A percentile compares a stretch with the other conserved stretches of the same genome.
Evolutionary conservation across 2,329 filamentous ascomycete species (phyloP).

Genomic region (Alternaria sp.): DNA sequence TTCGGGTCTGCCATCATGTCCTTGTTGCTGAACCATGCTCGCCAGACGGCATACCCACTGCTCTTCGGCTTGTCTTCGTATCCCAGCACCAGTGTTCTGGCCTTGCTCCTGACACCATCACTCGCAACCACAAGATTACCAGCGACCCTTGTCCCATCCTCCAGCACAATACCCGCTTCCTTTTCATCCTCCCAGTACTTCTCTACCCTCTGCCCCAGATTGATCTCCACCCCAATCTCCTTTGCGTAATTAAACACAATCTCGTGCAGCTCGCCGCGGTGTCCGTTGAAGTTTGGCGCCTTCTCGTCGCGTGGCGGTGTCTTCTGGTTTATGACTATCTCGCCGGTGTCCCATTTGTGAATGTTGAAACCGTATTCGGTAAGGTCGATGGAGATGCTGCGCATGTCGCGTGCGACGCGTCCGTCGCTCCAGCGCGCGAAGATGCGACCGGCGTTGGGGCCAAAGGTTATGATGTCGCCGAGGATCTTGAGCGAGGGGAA

Average conservation of each 20-base stretch:
- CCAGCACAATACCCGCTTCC: conserved; percentile 62
- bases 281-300: conserved; percentile 67
- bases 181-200: conserved; percentile 65
- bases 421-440: conserved; percentile 67
- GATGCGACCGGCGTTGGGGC: conserved; percentile 68
- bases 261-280: conserved; percentile 68
- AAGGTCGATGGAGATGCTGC: conserved; percentile 63
- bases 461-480: conserved; percentile 71
- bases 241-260: conserved; percentile 67
- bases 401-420: conserved; percentile 58
- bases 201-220: conserved; percentile 61
- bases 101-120: conserved; percentile 63
- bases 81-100: conserved; percentile 61
- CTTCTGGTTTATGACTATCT: conserved; percentile 66
- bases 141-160: conserved; percentile 57
- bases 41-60: conserved; percentile 64
- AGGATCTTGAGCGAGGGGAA: conserved; percentile 66
- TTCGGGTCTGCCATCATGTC: conserved; percentile 52
- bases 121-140: conserved; percentile 63
- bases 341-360: conserved; percentile 67
- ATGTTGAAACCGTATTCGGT: conserved; percentile 67
- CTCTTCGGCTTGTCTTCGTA: conserved; percentile 63
- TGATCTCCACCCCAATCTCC: conserved; percentile 64
- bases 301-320: conserved; percentile 56
- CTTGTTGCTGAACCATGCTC: conserved; percentile 55